A percentile compares a stretch with the other conserved stretches of the same genome.
Conservation (phyloP, 179 eudicot species). For the Nepenthes alata region DNA sequence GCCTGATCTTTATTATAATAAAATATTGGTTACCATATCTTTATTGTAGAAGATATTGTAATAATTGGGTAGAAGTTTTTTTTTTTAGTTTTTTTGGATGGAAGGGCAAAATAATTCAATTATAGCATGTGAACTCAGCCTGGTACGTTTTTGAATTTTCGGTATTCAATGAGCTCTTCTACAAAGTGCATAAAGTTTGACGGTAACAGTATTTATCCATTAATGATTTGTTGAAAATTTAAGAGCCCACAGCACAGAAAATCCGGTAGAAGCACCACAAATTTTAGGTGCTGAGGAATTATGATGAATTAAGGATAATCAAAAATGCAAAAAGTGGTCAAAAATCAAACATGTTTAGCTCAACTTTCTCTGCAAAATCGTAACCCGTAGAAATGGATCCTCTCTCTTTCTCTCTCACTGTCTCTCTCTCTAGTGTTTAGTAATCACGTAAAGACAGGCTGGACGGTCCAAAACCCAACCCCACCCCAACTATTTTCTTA, state of each 20-base stretch:
- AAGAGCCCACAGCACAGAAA: background rate
- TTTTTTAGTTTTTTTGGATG: no score
- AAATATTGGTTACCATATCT: no score
- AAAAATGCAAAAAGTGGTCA: background rate
- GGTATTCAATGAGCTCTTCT: no score
- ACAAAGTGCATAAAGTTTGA: no score
- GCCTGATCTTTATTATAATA: no score
- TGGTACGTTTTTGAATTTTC: no score
- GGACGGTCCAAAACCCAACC: slow-evolving; percentile 62
- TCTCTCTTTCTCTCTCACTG: slow-evolving; percentile 6
- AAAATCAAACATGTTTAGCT: slow-evolving; percentile 9
- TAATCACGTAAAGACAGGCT: slow-evolving; percentile 49
- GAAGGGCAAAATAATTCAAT: no score
- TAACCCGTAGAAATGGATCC: slow-evolving; percentile 3
- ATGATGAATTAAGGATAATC: background rate
- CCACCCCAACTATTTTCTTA: slow-evolving; percentile 35
- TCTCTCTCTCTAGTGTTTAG: slow-evolving; percentile 6
- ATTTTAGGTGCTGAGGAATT: background rate
- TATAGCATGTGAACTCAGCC: no score
- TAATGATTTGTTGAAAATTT: background rate
- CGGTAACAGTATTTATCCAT: no score
- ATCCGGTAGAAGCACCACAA: slow-evolving; percentile 9
- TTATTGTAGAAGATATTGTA: no score
- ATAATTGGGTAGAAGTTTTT: no score
- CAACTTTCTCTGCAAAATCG: slow-evolving; percentile 13